Evolutionary conservation across 1,284 basidiomycete species (phyloP), one percentile per base, ranked within the genome.

Genomic region (Volvariella surrecta): DNA sequence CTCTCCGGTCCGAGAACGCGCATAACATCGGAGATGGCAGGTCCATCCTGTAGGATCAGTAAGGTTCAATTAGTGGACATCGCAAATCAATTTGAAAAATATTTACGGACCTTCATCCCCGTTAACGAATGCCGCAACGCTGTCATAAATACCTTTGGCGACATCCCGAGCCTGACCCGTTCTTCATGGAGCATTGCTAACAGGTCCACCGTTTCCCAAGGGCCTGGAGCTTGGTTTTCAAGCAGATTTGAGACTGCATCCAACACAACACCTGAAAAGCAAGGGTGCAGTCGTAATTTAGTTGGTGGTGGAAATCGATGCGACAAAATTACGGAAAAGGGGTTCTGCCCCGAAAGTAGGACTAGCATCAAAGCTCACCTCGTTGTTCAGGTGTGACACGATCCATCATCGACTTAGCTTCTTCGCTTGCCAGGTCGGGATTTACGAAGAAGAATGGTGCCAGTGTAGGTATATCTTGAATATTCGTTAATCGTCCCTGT

Each of bases 371-470:
- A 39, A 4, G 54, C 72, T 44, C 42, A 80, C 79, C 51, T 51
- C 68, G 70, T n/a, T 67, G 53, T 9, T 62, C 58, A 0, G 50
- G 43, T 7, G 66, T 53, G 9, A 84, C 56, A 1, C 62, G 60
- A 32, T 62, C 60, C n/a, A 73, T 54, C 69, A 92, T 79, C 54
- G 55, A 11, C 48, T 62, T 54, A 0, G 87, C 79, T 47, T 83
- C 79, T 0, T 69, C 56, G 1, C 72, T 67, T 1, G 59, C 48
- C 45, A 79, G 71, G 44, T 81, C 66, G 0, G 89, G 89, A 4
- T 77, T 71, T 16, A 74, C 57, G 58, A 91, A 95, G 61, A 93
- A 80, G 59, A 82, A 92, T 0, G 82, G 75, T 0, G 78, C 82
- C 13, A 80, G 63, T 0, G 56, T 54, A 0, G 83, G 73, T 37